A percentile compares a stretch with the other conserved stretches of the same genome.
These are phyloP conservation scores for Sarocladium brachiariae DNA, from an alignment of 2,329 filamentous ascomycete species.

Conservation along the genomic window DNA sequence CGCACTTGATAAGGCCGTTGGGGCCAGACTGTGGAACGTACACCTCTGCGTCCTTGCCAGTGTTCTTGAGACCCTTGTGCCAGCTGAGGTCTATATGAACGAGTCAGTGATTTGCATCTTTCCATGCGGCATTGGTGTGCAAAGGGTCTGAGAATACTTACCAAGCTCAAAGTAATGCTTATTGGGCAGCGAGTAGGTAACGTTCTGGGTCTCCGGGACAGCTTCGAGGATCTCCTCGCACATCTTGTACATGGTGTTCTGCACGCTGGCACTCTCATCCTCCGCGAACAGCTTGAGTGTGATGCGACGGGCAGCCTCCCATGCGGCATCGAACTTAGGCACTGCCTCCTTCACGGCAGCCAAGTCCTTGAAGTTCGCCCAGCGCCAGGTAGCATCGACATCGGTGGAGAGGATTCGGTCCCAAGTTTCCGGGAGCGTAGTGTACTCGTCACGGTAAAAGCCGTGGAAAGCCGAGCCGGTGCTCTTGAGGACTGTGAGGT, in stretches of 20 bases:
- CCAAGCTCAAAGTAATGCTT: slow-evolving; percentile 98
- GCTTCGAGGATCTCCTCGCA: slow-evolving; percentile 73
- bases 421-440: slow-evolving; percentile 82
- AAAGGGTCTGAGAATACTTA: too few relatives aligned
- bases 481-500: slow-evolving; percentile 87
- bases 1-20: slow-evolving; percentile 93
- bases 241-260: slow-evolving; percentile 99
- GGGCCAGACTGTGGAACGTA: slow-evolving; percentile 89
- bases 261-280: slow-evolving; percentile 87
- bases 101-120: neutral
- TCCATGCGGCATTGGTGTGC: too few relatives aligned
- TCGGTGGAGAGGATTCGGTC: slow-evolving; percentile 94
- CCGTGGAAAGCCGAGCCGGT: slow-evolving; percentile 94
- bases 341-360: slow-evolving; percentile 59
- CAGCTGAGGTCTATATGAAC: slow-evolving; percentile 70
- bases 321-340: slow-evolving; percentile 71
- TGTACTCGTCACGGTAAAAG: slow-evolving; percentile 90
- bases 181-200: slow-evolving; percentile 85
- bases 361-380: slow-evolving; percentile 63
- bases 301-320: slow-evolving; percentile 68
- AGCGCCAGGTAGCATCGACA: slow-evolving; percentile 80
- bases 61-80: slow-evolving; percentile 95
- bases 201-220: slow-evolving; percentile 63
- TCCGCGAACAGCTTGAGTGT: slow-evolving; percentile 89
- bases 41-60: slow-evolving; percentile 89